phyloP scores from a whole-genome alignment of 768 basidiomycete species.

The Neoboletus magnificus region DNA sequence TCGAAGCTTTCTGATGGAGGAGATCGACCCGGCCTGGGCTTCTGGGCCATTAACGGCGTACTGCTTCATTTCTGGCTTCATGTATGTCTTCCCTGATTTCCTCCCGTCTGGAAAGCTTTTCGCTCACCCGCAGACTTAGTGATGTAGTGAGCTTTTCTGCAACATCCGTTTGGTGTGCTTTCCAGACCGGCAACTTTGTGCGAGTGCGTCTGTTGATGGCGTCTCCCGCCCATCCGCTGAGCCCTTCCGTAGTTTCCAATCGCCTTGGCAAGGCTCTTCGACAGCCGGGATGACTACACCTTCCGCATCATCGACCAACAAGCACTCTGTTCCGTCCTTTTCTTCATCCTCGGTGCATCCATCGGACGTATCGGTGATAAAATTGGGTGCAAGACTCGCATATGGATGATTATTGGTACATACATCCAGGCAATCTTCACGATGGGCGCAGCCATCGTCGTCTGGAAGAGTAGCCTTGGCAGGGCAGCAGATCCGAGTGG shows the following conservation, averaged over 20 bases:
- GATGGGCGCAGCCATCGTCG: conserved; percentile 64
- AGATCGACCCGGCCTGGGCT: neutral
- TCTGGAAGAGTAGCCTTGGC: conserved; percentile 66
- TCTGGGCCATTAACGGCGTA: conserved; percentile 28
- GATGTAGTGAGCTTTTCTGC: conserved; percentile 74
- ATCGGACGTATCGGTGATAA: too few species aligned
- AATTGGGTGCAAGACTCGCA: too few species aligned
- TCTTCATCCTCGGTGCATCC: conserved; percentile 30
- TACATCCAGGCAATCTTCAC: conserved; percentile 72
- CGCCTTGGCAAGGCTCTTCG: conserved; percentile 76
- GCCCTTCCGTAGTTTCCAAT: conserved; percentile 55
- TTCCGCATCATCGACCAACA: conserved; percentile 85
- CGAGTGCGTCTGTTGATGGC: conserved; percentile 40
- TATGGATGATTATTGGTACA: too few species aligned
- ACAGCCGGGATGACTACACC: conserved; percentile 44
- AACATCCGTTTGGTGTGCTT: conserved; percentile 83
- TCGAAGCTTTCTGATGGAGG: neutral
- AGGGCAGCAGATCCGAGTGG: conserved; percentile 53
- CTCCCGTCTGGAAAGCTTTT: neutral
- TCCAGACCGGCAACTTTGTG: conserved; percentile 76
- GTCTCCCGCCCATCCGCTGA: neutral
- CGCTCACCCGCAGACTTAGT: conserved; percentile 32
- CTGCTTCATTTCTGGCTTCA: conserved; percentile 78
- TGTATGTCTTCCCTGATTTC: conserved; percentile 41
- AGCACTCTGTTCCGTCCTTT: conserved; percentile 74